Evolutionary conservation across 2,329 filamentous ascomycete species (phyloP).

Genomic region (Leptodontidium sp.): DNA sequence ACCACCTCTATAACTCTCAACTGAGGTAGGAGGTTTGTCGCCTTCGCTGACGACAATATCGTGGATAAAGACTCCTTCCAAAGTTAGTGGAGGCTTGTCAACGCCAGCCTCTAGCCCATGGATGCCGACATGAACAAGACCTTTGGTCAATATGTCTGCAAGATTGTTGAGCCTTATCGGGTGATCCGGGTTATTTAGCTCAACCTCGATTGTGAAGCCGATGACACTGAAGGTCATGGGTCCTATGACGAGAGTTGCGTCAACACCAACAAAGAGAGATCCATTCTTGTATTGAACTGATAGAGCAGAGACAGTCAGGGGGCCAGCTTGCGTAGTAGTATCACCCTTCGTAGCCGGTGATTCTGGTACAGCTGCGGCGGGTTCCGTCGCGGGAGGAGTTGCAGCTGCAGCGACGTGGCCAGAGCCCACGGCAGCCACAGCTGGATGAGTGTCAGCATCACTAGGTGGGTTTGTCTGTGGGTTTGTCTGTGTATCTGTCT

Average conservation of each 20-base stretch:
- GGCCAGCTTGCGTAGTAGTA: constrained; percentile 1
- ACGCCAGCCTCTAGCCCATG: constrained; percentile 48
- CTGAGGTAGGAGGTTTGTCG: too few species aligned
- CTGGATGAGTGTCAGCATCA: too few species aligned
- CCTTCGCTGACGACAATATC: constrained; percentile 23
- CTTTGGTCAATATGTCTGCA: constrained; percentile 9
- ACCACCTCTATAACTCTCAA: constrained; percentile 49
- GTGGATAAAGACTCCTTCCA: constrained; percentile 50
- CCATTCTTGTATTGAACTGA: constrained; percentile 21
- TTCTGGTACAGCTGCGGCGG: not conserved
- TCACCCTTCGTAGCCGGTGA: constrained; percentile 16
- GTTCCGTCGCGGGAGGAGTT: too few species aligned
- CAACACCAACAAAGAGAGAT: constrained; percentile 13
- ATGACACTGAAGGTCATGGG: constrained; percentile 24
- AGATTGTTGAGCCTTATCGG: constrained; percentile 14
- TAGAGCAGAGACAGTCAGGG: constrained; percentile 15
- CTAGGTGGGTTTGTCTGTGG: too few species aligned
- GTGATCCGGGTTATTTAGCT: constrained; percentile 30
- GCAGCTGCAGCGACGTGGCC: too few species aligned
- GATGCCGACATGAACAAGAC: constrained; percentile 1
- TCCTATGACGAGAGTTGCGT: constrained; percentile 27
- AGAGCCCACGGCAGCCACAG: too few species aligned
- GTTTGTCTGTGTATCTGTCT: not conserved
- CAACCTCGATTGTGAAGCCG: constrained; percentile 18
- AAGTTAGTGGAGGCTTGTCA: constrained; percentile 48